Conservation (phyloP, 331 rosid species). For the Malus hybrid region DNA sequence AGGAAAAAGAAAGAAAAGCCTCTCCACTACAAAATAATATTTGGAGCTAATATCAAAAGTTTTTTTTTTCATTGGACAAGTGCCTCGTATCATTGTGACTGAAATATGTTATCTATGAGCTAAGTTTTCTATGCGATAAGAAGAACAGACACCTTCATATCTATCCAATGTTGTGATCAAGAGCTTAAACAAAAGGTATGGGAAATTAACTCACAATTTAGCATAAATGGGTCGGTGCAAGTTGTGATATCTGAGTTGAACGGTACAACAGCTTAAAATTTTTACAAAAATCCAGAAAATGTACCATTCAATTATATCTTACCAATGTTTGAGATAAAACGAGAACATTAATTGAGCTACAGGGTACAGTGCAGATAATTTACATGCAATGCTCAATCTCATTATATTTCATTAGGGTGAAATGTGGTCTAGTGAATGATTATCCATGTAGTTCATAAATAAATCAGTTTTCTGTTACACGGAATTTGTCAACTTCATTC, state of each 20-base stretch:
- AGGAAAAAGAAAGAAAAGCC: background rate
- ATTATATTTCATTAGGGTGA: slow-evolving; percentile 9
- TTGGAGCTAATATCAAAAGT: background rate
- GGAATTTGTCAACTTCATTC: slow-evolving; percentile 32
- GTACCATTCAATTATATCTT: slow-evolving; percentile 13
- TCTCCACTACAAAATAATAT: background rate
- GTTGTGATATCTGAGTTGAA: background rate
- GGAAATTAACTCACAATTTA: background rate
- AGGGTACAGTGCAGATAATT: slow-evolving; percentile 9
- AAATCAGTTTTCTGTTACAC: slow-evolving; percentile 21
- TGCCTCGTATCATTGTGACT: background rate
- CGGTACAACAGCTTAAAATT: slow-evolving; percentile 14
- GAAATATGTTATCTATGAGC: background rate
- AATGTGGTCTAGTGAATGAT: slow-evolving; percentile 14
- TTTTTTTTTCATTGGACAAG: background rate
- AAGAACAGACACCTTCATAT: background rate
- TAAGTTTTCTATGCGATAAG: background rate
- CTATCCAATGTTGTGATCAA: background rate
- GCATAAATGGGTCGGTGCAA: background rate
- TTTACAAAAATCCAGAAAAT: background rate
- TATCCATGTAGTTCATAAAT: slow-evolving; percentile 24
- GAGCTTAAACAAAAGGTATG: background rate
- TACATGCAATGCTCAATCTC: slow-evolving; percentile 11
- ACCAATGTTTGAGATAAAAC: background rate
- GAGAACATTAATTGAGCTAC: slow-evolving; percentile 6